These are phyloP conservation scores for Periglandula ipomoeae DNA, from an alignment of 2,329 filamentous ascomycete genomes.

Conservation along the genomic window DNA sequence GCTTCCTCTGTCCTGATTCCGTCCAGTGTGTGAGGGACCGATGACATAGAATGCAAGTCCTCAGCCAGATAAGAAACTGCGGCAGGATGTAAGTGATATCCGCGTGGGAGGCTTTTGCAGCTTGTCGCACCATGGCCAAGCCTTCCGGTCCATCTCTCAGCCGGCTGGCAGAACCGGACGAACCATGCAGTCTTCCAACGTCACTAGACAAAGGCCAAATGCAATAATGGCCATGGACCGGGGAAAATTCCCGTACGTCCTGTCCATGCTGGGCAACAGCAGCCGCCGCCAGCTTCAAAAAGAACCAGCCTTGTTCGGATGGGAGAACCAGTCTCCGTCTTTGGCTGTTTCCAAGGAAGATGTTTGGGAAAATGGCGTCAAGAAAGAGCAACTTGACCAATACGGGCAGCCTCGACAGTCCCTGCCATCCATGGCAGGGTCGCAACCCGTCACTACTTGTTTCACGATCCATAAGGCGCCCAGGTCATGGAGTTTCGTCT, in stretches of 20 bases:
- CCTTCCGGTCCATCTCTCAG: background rate
- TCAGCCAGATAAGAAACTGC: no score
- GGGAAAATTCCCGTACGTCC: background rate
- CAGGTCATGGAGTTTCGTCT: conserved; percentile 5
- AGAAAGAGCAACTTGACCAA: background rate
- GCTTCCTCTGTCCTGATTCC: no score
- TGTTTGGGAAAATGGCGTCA: conserved; percentile 7
- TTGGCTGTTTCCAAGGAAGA: background rate
- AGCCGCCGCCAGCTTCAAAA: background rate
- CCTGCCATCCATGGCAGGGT: background rate
- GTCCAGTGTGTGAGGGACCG: no score
- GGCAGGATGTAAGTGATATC: no score
- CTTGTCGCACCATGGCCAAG: background rate
- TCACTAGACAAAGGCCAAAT: background rate
- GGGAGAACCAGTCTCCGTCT: conserved; percentile 2
- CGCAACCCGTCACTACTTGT: conserved; percentile 1
- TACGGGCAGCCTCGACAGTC: background rate
- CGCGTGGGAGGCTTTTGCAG: no score
- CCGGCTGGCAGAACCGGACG: background rate
- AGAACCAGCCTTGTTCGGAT: background rate
- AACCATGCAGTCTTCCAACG: background rate
- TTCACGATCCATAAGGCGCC: conserved; percentile 7
- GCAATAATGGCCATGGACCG: background rate
- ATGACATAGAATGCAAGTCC: no score
- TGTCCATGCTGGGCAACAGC: background rate